These are phyloP conservation scores for Henckelia pumila DNA, from an alignment of 257 asterid species.

Conservation along the genomic window DNA sequence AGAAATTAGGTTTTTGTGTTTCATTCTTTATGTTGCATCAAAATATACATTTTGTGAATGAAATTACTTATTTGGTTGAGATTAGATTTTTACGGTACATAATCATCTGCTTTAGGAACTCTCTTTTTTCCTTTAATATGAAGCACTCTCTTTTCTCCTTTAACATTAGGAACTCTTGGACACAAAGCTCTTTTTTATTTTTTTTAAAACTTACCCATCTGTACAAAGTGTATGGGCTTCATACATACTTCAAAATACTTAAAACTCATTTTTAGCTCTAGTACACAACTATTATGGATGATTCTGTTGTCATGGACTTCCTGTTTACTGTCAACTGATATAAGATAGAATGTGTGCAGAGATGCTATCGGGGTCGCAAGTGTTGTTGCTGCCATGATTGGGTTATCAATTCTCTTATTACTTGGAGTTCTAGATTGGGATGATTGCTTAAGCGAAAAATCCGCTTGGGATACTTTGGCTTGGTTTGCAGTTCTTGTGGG, in stretches of 20 bases:
- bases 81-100: slow-evolving; percentile 14
- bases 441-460: slow-evolving; percentile 88
- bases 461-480: slow-evolving; percentile 97
- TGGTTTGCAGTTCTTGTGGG: slow-evolving; percentile 99
- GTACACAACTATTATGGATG: neutral
- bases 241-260: neutral
- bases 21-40: neutral
- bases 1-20: neutral
- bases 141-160: neutral
- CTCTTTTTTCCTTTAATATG: too few species aligned
- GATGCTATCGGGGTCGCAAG: slow-evolving; percentile 86
- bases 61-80: neutral
- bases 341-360: slow-evolving; percentile 40
- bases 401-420: slow-evolving; percentile 72
- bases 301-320: neutral
- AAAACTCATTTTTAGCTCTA: neutral
- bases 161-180: neutral
- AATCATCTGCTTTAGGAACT: slow-evolving; percentile 6
- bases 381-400: slow-evolving; percentile 97
- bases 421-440: slow-evolving; percentile 89
- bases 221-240: neutral
- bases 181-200: neutral
- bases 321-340: slow-evolving; percentile 9
- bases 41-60: neutral
- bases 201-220: neutral